Base-by-base conservation (phyloP, 2,329 filamentous ascomycete genomes). In the Lachnellula hyalina region DNA sequence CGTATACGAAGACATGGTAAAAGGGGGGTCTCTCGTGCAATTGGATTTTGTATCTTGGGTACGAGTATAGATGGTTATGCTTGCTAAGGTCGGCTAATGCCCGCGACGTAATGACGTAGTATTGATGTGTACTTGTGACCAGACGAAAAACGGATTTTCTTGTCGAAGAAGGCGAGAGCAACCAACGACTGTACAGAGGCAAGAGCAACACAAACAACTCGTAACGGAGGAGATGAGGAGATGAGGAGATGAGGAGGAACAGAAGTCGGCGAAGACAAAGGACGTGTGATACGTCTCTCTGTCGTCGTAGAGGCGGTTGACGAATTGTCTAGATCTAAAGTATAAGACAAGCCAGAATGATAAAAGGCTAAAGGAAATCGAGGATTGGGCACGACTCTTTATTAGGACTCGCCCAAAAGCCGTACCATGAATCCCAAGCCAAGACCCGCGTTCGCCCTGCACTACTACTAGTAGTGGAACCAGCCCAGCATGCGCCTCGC, bases 1-100 rank as follows among this genome's bases (percentile, higher is more conserved):
- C 21, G 57, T 49, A 55, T 60, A 68, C 45, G 28, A 47, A 41
- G 61, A 58, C 62, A 65, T 65, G 32, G 45, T 54, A 34, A 51
- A 48, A 36, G n/a, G 38, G 17, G 28, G 41, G n/a, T 25, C 23
- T 32, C 36, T 40, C 45, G 32, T 42, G 53, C 46, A 50, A 52
- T 53, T 54, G 49, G 19, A 21, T 11, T 51, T 12, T n/a, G 32
- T 46, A 34, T 49, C 25, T 25, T 25, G 25, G 5, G 25, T 7
- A 25, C 51, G 34, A 51, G 42, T 51, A 34, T 49, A 49, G 34
- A 14, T 46, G 15, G 45, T 41, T 47, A 49, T 42, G 28, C 19
- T 32, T 56, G 55, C 62, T 61, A 56, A 63, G 51, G 32, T 60
- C 62, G 59, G 59, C 53, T 15, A 51, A 45, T 50, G 25, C 46